Evolutionary conservation across 768 basidiomycete species (phyloP).

Genomic region (Calocera viscosa): DNA sequence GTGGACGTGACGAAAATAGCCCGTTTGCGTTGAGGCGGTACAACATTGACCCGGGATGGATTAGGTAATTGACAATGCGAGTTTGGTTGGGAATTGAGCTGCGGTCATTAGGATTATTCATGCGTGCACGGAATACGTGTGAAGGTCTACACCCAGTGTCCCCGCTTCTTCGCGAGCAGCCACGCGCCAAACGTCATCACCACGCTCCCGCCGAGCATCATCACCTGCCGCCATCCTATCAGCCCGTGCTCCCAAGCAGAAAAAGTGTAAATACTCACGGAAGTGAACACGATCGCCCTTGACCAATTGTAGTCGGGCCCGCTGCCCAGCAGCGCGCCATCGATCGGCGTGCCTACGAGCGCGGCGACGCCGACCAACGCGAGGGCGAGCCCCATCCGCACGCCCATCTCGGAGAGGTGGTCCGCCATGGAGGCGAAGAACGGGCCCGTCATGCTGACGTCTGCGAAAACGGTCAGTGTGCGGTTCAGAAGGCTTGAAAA

Average conservation of each 20-base stretch:
- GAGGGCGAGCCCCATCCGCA: background rate
- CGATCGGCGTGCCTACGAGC: conserved; percentile 42
- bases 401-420: background rate
- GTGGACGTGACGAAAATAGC: no score
- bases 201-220: background rate
- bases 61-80: no score
- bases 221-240: no score
- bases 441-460: background rate
- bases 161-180: background rate
- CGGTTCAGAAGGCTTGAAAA: background rate
- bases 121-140: no score
- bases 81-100: no score
- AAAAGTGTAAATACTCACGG: conserved; percentile 21
- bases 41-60: no score
- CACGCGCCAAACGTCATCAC: background rate
- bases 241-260: no score
- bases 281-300: conserved; percentile 44
- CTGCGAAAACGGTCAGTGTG: background rate
- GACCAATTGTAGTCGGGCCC: conserved; percentile 33
- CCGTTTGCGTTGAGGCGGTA: no score
- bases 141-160: background rate
- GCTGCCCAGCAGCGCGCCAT: conserved; percentile 42
- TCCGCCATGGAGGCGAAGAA: background rate
- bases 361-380: conserved; percentile 2
- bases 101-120: no score